Percentiles rank a stretch among this genome's conserved stretches.
Conservation (phyloP, 139 green algal genomes). For the Coccomyxa sp. region DNA sequence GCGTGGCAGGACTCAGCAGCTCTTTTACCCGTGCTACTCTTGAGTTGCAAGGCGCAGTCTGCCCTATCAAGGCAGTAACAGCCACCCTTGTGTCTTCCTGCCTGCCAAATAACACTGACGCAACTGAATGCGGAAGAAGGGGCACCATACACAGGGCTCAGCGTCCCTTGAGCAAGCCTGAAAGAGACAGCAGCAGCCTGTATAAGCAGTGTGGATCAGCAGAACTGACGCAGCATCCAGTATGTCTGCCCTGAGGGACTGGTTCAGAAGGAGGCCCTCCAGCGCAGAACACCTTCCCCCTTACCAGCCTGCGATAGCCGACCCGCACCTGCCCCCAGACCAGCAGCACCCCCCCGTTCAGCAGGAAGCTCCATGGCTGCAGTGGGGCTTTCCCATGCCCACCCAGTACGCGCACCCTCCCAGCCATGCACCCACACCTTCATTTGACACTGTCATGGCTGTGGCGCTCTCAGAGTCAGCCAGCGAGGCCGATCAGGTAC, state of each 20-base stretch:
- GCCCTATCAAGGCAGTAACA: too few relatives aligned
- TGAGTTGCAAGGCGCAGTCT: too few relatives aligned
- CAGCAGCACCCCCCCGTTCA: not conserved
- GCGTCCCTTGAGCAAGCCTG: too few relatives aligned
- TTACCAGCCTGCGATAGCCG: not conserved
- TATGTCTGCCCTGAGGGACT: not conserved
- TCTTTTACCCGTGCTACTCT: too few relatives aligned
- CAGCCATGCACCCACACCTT: not conserved
- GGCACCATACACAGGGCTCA: too few relatives aligned
- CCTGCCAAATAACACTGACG: too few relatives aligned
- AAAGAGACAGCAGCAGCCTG: too few relatives aligned
- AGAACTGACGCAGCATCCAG: not conserved
- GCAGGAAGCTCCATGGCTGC: not conserved
- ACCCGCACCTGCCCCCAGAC: too few relatives aligned
- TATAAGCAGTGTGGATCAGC: too few relatives aligned
- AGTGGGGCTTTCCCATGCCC: not conserved
- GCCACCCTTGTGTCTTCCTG: too few relatives aligned
- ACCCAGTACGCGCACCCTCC: not conserved
- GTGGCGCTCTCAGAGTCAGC: conserved; percentile 9
- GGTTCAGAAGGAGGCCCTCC: not conserved
- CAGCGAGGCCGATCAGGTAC: not conserved
- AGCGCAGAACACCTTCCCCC: not conserved
- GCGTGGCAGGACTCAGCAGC: too few relatives aligned
- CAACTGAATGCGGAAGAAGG: too few relatives aligned
- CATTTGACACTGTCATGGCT: not conserved